Base-by-base conservation (phyloP, 225 moss, liverwort and hornwort species). In the Sphagnum tenellum region DNA sequence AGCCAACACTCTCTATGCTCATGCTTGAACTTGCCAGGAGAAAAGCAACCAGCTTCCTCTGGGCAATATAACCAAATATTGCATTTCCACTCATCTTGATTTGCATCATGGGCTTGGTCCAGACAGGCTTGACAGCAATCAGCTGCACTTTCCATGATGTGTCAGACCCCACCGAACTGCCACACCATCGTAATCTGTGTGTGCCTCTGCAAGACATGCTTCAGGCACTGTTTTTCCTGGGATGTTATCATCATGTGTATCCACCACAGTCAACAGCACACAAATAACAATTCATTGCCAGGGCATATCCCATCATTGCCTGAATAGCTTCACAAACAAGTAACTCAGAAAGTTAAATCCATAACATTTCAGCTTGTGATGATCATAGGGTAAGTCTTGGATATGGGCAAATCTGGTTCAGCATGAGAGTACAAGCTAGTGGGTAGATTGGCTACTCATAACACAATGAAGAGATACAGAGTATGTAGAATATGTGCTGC, bases 31-130 rank as follows among this genome's bases (percentile, higher is more conserved):
- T 79, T 88, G 69, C 93, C 96, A n/a, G 96, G 96, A 55, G 96
- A 93, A 65, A 74, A 78, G 10, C 96, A 98, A 57, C 96, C 96
- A 14, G 83, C 89, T 66, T 93, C 89, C 4, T 70, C 64, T 44
- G 96, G 86, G 62, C 96, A 98, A 61, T 90, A 98, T 46, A 98
- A 92, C 96, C 96, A 98, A 46, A 90, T 13, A 44, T 93, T 98
- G 69, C 96, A 98, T 69, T 81, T 87, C 76, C 66, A 56, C 11
- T 72, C 82, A 3, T 71, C 83, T 4, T 67, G 48, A 9, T 74
- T 77, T 11, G 76, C 77, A 49, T 64, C 64, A 47, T 51, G 71
- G 4, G 93, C 93, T 69, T 90, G 90, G 69, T 85, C 75, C 2
- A 93, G 9, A 72, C 98, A 98, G 4, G 93, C 90, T 61, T 87